Percentiles rank a stretch among this genome's conserved stretches.
phyloP scores from a whole-genome alignment of 2,329 filamentous ascomycete genomes.

The Trichoderma koningii region DNA sequence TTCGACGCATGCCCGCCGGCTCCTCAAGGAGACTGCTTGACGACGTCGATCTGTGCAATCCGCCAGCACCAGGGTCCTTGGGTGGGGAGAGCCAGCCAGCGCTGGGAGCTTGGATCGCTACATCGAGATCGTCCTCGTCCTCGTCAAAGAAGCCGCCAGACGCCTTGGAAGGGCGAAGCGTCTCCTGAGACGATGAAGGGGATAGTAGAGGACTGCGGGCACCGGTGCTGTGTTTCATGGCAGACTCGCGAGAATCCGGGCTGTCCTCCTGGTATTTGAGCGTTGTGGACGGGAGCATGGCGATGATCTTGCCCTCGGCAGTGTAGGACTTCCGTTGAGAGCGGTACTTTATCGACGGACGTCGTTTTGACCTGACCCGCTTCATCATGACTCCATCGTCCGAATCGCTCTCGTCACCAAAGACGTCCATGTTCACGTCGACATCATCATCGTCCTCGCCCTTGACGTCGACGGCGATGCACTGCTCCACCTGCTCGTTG shows the following conservation, averaged over 20 bases:
- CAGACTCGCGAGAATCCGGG: slow-evolving; percentile 64
- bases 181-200: slow-evolving; percentile 81
- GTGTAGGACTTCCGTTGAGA: slow-evolving; percentile 44
- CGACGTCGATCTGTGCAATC: slow-evolving; percentile 53
- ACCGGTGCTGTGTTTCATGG: slow-evolving; percentile 60
- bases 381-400: slow-evolving; percentile 87
- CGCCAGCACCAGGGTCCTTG: slow-evolving; percentile 33
- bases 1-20: slow-evolving; percentile 69
- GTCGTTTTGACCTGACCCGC: slow-evolving; percentile 57
- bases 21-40: slow-evolving; percentile 53
- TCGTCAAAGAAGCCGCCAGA: slow-evolving; percentile 66
- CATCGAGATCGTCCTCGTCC: slow-evolving; percentile 56
- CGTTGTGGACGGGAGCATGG: slow-evolving; percentile 83
- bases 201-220: slow-evolving; percentile 58
- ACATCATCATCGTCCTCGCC: slow-evolving; percentile 74
- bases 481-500: slow-evolving; percentile 93
- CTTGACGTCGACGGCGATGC: slow-evolving; percentile 88
- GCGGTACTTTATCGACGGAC: slow-evolving; percentile 51
- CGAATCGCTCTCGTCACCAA: slow-evolving; percentile 65
- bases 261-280: slow-evolving; percentile 81
- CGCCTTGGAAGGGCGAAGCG: slow-evolving; percentile 69
- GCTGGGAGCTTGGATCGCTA: slow-evolving; percentile 36
- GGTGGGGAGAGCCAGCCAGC: slow-evolving; percentile 39
- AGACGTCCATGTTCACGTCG: slow-evolving; percentile 46
- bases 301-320: slow-evolving; percentile 79